Conservation (phyloP, 352 stramenopile genomes). For the Phytophthora pini region DNA sequence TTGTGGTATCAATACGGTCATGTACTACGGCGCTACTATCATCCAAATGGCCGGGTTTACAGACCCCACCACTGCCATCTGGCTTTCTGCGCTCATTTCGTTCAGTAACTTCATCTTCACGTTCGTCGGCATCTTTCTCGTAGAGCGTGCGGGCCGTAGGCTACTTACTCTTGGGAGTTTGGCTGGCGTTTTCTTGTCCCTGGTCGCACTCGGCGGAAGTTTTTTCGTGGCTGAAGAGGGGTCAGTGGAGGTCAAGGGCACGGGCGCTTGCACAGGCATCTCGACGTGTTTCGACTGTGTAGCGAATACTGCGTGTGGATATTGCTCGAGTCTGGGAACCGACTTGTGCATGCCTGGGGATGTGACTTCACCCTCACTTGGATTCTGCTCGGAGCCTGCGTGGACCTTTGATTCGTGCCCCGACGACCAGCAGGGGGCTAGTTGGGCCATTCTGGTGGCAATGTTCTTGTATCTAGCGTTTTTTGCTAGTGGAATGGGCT, state of each 20-base stretch:
- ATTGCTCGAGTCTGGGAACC: conserved; percentile 12
- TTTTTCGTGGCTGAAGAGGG: conserved; percentile 28
- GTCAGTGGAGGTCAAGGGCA: conserved; percentile 21
- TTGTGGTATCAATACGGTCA: conserved; percentile 86
- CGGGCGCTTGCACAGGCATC: conserved; percentile 41
- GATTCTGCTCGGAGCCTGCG: conserved; percentile 25
- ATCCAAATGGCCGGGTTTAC: conserved; percentile 81
- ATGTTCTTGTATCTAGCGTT: conserved; percentile 81
- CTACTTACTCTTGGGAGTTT: conserved; percentile 24
- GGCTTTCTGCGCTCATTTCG: conserved; percentile 69
- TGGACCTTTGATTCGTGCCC: conserved; percentile 69
- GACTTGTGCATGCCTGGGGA: conserved; percentile 43
- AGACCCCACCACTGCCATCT: conserved; percentile 71
- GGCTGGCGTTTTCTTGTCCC: conserved; percentile 21
- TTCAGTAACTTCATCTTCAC: conserved; percentile 39
- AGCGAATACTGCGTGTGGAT: conserved; percentile 56
- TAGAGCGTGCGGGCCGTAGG: conserved; percentile 25
- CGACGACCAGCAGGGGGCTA: conserved; percentile 39
- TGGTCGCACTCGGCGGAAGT: conserved; percentile 23
- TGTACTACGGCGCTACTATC: conserved; percentile 85
- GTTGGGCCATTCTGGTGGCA: conserved; percentile 62
- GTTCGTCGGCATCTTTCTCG: conserved; percentile 29
- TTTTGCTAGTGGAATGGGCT: conserved; percentile 84
- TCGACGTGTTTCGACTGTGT: conserved; percentile 77
- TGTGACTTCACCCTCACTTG: conserved; percentile 10